Evolutionary conservation across 257 asterid species (phyloP), one percentile per base, ranked within the genome.

Genomic region (Linaria vulgaris): DNA sequence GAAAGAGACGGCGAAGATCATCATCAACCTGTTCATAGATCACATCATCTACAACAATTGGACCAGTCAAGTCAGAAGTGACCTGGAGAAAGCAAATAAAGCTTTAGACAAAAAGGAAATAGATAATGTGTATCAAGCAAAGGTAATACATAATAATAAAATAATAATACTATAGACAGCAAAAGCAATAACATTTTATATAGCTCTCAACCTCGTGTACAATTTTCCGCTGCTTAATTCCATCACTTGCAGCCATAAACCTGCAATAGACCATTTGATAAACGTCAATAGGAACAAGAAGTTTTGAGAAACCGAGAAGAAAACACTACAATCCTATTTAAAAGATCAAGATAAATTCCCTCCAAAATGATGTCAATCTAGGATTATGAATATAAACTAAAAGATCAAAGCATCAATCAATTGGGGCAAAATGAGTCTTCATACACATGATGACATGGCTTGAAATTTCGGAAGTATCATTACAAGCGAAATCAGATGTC

Each of bases 211-310:
- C 99, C 99, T 87, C 78, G 66, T 78, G 81, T 48, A 90, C 79
- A 78, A 85, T 68, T 49, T 74, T 70, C 47, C 83, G 81, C 69
- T 87, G 80, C 76, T 72, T 78, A 61, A 92, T 76, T 67, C 97
- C 97, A 78, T 90, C 97, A 74, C 88, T 74, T 45, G 94, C 94
- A 25, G 94, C 78, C 94, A 94, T 67, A 72, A 82, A 90, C 77
- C 99, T 94, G 76, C 56, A 70, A 25, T 51, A 67, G 50, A 55
- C 9, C 41, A 69, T 53, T 25, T 24, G 17, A 54, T 22, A 34
- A 71, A 53, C 45, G 49, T 63, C 60, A 66, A 70, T 62, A 54
- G n/a, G n/a, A n/a, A n/a, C n/a, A n/a, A n/a, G n/a, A n/a, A n/a
- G n/a, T n/a, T n/a, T n/a, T n/a, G n/a, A n/a, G n/a, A n/a, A n/a